Evolutionary conservation across 345 rosid species (phyloP), one percentile per base, ranked within the genome.

Genomic region (Populus davidiana): DNA sequence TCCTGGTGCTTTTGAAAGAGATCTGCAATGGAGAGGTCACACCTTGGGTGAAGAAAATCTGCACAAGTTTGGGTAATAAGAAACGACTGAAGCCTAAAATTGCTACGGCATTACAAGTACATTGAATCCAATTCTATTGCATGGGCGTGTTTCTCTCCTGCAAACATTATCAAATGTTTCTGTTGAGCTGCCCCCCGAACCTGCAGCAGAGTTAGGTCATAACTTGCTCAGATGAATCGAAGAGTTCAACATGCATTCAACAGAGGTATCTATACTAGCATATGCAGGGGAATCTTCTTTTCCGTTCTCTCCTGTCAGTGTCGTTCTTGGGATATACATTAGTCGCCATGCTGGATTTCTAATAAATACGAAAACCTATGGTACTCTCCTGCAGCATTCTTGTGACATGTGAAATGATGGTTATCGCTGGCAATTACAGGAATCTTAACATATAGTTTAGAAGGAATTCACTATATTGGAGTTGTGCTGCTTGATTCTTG

Each of bases 141-240:
- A 70, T 92, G 94, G 98, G 98, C 91, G 97, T 67, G 97, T 96
- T 84, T 92, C 80, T 84, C 97, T 92, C 67, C 80, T 93, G 87
- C 94, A 88, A 90, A 93, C 99, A 75, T 91, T 93, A 80, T 91
- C 99, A 63, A 87, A 91, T 82, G 96, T 93, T 77, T 89, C 99
- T 54, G 87, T 90, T 59, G 93, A 91, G 90, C 85, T 96, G 77
- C 97, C 96, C 38, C 78, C 93, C 17, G 92, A 88, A 81, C 85
- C 93, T 85, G 94, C 99, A 36, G 93, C 99, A 83, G 94, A 91
- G 79, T 89, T 93, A 77, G 97, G 96, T 71, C 90, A 91, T 83
- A 91, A 92, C 75, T 87, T 92, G 86, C 92, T 93, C 75, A 86
- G 86, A 85, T 77, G 89, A 80, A 90, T 92, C 70, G 94, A 92